A percentile compares a stretch with the other conserved stretches of the same genome.
These are phyloP conservation scores for Calonectria fujianensis DNA, from an alignment of 2,329 filamentous ascomycete species.

Conservation along the genomic window DNA sequence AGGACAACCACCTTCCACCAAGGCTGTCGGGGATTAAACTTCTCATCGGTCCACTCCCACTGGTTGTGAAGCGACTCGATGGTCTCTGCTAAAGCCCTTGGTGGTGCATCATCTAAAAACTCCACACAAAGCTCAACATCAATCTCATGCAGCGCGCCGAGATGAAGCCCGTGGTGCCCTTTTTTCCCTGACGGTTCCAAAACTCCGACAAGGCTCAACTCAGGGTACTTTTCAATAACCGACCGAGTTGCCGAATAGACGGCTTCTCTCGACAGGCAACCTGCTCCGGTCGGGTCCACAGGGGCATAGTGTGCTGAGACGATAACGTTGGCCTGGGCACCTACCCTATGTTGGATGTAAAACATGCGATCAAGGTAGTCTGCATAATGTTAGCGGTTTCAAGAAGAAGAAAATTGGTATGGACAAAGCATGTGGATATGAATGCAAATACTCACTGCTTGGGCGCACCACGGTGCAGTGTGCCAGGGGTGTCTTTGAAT, in stretches of 20 bases:
- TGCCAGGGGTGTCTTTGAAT: not conserved
- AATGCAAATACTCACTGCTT: constrained; percentile 28
- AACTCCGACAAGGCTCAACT: constrained; percentile 35
- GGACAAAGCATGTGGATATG: not conserved
- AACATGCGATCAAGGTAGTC: constrained; percentile 46
- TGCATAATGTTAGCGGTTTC: constrained; percentile 1
- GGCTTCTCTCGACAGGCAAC: constrained; percentile 16
- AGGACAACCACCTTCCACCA: constrained; percentile 46
- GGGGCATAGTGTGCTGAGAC: constrained; percentile 45
- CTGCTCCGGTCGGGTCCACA: too few relatives aligned
- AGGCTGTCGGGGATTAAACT: constrained; percentile 31
- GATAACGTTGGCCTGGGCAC: constrained; percentile 45
- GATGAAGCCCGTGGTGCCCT: constrained; percentile 17
- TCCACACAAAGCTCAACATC: constrained; percentile 45
- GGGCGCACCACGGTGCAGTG: constrained; percentile 37
- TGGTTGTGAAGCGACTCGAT: constrained; percentile 45
- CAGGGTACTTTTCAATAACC: constrained; percentile 35
- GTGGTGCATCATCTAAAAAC: constrained; percentile 7
- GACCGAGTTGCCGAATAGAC: constrained; percentile 35
- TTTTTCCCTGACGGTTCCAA: not conserved
- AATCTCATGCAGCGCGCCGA: constrained; percentile 41
- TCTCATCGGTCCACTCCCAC: constrained; percentile 42
- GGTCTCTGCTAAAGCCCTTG: not conserved
- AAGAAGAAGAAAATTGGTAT: too few relatives aligned
- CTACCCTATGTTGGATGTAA: constrained; percentile 46